Evolutionary conservation across 2,329 filamentous ascomycete genomes (phyloP).

Genomic region (Cladophialophora immunda): DNA sequence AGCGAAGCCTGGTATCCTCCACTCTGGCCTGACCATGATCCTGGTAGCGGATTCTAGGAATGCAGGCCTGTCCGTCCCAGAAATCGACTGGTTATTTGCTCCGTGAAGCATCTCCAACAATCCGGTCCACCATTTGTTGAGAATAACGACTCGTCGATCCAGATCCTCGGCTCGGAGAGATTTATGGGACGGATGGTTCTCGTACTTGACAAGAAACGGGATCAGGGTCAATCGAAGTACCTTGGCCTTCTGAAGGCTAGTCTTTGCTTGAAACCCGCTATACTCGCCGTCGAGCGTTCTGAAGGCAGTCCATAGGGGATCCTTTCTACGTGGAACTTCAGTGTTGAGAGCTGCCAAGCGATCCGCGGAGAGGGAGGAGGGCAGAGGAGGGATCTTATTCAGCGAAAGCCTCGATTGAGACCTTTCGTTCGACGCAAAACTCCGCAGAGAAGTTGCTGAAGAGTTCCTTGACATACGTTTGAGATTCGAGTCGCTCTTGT

Average conservation of each 20-base stretch:
- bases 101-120: constrained; percentile 84
- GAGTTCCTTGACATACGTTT: constrained; percentile 49
- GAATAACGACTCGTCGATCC: constrained; percentile 77
- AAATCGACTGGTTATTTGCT: constrained; percentile 76
- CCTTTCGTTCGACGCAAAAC: constrained; percentile 58
- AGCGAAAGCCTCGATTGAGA: constrained; percentile 52
- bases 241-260: constrained; percentile 76
- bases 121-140: constrained; percentile 91
- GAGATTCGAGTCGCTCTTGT: constrained; percentile 45
- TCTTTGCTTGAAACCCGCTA: constrained; percentile 73
- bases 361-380: constrained; percentile 51
- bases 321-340: constrained; percentile 65
- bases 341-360: constrained; percentile 42
- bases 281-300: constrained; percentile 71
- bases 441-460: constrained; percentile 51
- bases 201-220: constrained; percentile 78
- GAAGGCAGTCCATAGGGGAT: constrained; percentile 75
- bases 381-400: constrained; percentile 58
- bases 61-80: constrained; percentile 81
- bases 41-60: constrained; percentile 80
- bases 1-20: constrained; percentile 76
- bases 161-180: constrained; percentile 79
- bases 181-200: constrained; percentile 71
- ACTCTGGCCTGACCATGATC: constrained; percentile 89
- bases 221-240: constrained; percentile 76